Evolutionary conservation across 2,329 filamentous ascomycete genomes (phyloP).

Genomic region (Ceratocystis ficicola): DNA sequence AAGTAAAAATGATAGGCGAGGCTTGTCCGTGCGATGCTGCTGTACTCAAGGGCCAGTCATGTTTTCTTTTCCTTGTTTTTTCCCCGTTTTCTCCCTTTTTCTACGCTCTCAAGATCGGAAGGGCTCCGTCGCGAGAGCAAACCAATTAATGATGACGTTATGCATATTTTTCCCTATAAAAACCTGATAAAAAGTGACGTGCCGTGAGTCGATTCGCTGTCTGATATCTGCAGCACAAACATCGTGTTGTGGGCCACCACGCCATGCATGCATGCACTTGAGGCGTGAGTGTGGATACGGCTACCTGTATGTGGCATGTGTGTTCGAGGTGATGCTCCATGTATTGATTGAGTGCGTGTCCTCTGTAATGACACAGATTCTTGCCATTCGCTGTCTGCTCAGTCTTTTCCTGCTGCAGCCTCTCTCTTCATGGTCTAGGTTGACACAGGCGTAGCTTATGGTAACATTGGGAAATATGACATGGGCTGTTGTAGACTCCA

Average conservation of each 20-base stretch:
- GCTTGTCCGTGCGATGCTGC: background rate
- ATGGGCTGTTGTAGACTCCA: too few species aligned
- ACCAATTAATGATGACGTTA: constrained; percentile 11
- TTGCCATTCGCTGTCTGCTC: too few species aligned
- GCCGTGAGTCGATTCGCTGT: background rate
- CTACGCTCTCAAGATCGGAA: constrained; percentile 13
- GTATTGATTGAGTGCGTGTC: background rate
- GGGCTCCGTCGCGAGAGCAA: constrained; percentile 4
- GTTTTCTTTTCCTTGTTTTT: background rate
- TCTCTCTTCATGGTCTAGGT: too few species aligned
- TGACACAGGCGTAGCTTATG: too few species aligned
- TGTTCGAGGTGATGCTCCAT: background rate
- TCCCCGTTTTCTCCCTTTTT: background rate
- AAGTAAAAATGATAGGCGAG: background rate
- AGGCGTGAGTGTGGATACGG: too few species aligned
- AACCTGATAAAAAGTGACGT: background rate
- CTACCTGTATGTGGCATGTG: too few species aligned
- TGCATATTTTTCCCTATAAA: background rate
- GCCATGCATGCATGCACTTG: constrained; percentile 1
- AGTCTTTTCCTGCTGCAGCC: too few species aligned
- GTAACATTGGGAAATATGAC: too few species aligned
- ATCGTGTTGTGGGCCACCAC: background rate
- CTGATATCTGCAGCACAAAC: background rate
- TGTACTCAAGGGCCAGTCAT: background rate
- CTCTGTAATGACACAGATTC: too few species aligned